Base-by-base conservation (phyloP, 2,329 filamentous ascomycete genomes). In the Hansfordia pulvinata region DNA sequence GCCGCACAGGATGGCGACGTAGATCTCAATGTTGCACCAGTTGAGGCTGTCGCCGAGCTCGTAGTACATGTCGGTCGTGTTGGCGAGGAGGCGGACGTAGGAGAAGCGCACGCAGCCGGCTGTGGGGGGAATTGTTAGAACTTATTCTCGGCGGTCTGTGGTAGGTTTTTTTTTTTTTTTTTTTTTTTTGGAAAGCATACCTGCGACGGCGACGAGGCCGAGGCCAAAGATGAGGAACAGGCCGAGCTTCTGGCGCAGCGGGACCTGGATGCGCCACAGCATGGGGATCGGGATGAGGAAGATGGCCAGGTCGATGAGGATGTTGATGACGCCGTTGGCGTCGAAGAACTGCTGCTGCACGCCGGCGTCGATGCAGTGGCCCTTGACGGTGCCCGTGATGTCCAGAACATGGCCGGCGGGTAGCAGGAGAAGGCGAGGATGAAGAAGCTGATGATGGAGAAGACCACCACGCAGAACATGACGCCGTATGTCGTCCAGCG, bases 11-110 rank as follows among this genome's bases (percentile, higher is more conserved):
- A 34, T 31, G 4, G 32, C 32, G 6, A 34, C 22, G 18, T 34
- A 31, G n/a, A 34, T 29, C 26, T 34, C 32, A 6, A 31, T 26
- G 14, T 28, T 26, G 11, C 32, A 34, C 32, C 32, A 34, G 10
- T 30, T 31, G 11, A 34, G 32, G 3, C 28, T 26, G n/a, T 34
- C 32, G 12, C 29, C 32, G 10, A 31, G 29, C 13, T 25, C 24
- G 23, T 31, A 34, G 20, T 29, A 31, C 26, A 31, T 29, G 16
- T 31, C 32, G n/a, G 11, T 14, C n/a, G 26, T 30, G 29, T 29
- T 9, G 4, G 32, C 16, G 2, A 34, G 29, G 10, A 29, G 26
- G 6, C 32, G 32, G 10, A 34, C 32, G 23, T 34, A 34, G 5
- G 22, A 22, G 20, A 34, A 31, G 10, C 29, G 9, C 4, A 34